phyloP scores from a whole-genome alignment of 352 stramenopile species.

The Phytopythium aichiense region DNA sequence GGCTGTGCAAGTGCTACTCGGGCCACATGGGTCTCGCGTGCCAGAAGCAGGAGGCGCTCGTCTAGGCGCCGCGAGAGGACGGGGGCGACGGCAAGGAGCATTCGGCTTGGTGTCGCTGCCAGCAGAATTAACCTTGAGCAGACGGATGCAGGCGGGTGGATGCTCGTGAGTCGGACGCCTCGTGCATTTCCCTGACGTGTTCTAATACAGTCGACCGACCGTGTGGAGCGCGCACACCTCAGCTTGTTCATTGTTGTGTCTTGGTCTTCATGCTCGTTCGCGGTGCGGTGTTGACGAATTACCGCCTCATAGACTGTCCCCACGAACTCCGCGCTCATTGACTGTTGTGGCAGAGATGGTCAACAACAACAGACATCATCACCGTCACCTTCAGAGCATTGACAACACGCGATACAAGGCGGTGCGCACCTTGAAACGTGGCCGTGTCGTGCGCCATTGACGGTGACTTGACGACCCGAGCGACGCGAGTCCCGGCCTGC shows the following conservation, averaged over 20 bases:
- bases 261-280: neutral
- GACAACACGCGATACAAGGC: neutral
- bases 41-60: constrained; percentile 52
- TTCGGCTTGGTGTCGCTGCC: neutral
- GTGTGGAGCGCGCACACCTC: neutral
- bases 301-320: neutral
- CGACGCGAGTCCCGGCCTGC: constrained; percentile 35
- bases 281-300: neutral
- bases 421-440: constrained; percentile 35
- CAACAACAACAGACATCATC: neutral
- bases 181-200: neutral
- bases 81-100: neutral
- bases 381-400: too few species aligned
- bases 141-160: neutral
- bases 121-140: neutral
- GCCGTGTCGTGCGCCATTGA: constrained; percentile 27
- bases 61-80: neutral
- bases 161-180: neutral
- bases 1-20: constrained; percentile 58
- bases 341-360: neutral
- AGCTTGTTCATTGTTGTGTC: too few species aligned
- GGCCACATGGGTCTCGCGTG: constrained; percentile 78
- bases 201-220: constrained; percentile 3
- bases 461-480: constrained; percentile 47
- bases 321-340: constrained; percentile 1